Evolutionary conservation across 768 basidiomycete species (phyloP).

Genomic region (Lactarius quietus): DNA sequence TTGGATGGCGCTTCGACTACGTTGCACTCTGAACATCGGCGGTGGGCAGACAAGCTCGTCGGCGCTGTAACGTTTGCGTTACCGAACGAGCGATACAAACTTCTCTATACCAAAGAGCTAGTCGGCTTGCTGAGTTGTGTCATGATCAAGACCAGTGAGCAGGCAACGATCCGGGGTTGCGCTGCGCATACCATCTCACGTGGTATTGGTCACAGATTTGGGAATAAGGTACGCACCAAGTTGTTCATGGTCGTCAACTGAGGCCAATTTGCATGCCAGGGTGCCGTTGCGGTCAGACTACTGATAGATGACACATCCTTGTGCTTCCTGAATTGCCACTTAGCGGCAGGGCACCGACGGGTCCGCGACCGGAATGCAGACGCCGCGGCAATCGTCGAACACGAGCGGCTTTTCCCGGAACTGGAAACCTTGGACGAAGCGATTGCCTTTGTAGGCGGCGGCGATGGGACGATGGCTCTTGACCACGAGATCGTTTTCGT

Average conservation of each 20-base stretch:
- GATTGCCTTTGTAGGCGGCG: constrained; percentile 79
- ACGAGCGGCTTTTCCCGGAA: constrained; percentile 59
- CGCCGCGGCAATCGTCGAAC: constrained; percentile 82
- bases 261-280: constrained; percentile 43
- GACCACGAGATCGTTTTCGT: constrained; percentile 96
- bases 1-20: constrained; percentile 67
- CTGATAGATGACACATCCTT: constrained; percentile 89
- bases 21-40: constrained; percentile 81
- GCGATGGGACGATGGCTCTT: constrained; percentile 87
- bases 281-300: constrained; percentile 86
- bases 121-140: constrained; percentile 82
- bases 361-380: constrained; percentile 83
- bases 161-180: constrained; percentile 55
- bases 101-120: constrained; percentile 81
- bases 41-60: constrained; percentile 82
- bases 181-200: constrained; percentile 84
- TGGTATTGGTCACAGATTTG: constrained; percentile 90
- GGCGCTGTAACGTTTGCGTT: constrained; percentile 71
- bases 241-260: background rate
- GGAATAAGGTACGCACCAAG: constrained; percentile 76
- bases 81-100: constrained; percentile 68
- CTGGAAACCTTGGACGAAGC: constrained; percentile 48
- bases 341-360: constrained; percentile 91
- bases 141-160: constrained; percentile 70
- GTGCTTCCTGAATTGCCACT: constrained; percentile 95